Percentiles rank a stretch among this genome's conserved stretches.
phyloP scores from a whole-genome alignment of 768 basidiomycete species.

The Hebeloma cylindrosporum region DNA sequence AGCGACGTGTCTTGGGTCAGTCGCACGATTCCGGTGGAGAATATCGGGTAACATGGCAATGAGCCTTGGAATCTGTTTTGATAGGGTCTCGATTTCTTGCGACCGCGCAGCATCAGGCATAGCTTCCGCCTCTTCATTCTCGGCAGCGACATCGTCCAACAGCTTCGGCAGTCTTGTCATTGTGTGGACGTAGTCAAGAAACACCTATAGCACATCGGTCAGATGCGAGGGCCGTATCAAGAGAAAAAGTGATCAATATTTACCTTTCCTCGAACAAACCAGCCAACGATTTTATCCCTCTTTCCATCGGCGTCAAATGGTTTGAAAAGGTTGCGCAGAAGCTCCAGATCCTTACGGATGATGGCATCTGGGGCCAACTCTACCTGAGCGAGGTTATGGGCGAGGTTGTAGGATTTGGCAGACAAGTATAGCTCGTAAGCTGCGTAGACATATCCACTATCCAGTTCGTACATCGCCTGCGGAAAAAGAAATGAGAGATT shows the following conservation, averaged over 20 bases:
- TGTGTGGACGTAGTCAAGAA: slow-evolving; percentile 70
- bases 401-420: slow-evolving; percentile 67
- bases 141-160: slow-evolving; percentile 37
- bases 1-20: slow-evolving; percentile 64
- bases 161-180: slow-evolving; percentile 61
- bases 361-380: slow-evolving; percentile 89
- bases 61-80: slow-evolving; percentile 59
- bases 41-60: slow-evolving; percentile 71
- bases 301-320: slow-evolving; percentile 51
- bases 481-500: neutral
- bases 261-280: slow-evolving; percentile 86
- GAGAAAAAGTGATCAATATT: slow-evolving; percentile 14
- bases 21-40: slow-evolving; percentile 45
- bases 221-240: neutral
- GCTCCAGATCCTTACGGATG: slow-evolving; percentile 59
- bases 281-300: slow-evolving; percentile 55
- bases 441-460: slow-evolving; percentile 59
- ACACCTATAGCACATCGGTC: slow-evolving; percentile 41
- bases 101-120: slow-evolving; percentile 47
- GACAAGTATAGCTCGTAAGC: slow-evolving; percentile 78
- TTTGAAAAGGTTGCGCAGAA: slow-evolving; percentile 69
- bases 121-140: slow-evolving; percentile 34
- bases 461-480: slow-evolving; percentile 68
- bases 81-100: slow-evolving; percentile 59
- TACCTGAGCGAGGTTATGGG: slow-evolving; percentile 82